Conservation (phyloP, 192 early-diverging fungal genomes). For the Obelidium mucronatum region DNA sequence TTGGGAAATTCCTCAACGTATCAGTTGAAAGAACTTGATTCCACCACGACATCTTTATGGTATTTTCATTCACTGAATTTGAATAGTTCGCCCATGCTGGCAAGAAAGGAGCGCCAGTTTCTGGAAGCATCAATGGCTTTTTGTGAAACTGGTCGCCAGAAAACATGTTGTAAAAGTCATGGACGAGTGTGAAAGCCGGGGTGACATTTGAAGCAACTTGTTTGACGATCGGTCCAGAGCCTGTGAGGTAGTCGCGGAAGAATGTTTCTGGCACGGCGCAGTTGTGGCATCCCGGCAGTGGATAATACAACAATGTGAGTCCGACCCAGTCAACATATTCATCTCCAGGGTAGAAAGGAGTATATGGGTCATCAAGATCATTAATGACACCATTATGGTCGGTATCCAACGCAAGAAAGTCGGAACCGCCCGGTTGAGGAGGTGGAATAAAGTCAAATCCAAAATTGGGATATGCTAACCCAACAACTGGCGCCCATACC, state of each 20-base stretch:
- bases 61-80: not conserved
- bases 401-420: conserved; percentile 42
- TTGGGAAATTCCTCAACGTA: conserved; percentile 42
- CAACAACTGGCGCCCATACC: conserved; percentile 58
- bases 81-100: not conserved
- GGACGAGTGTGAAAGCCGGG: conserved; percentile 1
- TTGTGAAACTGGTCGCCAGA: not conserved
- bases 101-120: conserved; percentile 36
- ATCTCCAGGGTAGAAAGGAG: conserved; percentile 45
- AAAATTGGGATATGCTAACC: conserved; percentile 46
- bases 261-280: not conserved
- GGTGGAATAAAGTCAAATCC: not conserved
- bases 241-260: conserved; percentile 21
- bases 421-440: not conserved
- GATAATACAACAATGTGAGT: conserved; percentile 10
- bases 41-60: not conserved
- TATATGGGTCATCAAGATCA: conserved; percentile 43
- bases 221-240: not conserved
- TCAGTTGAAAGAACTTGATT: conserved; percentile 13
- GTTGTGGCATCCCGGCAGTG: conserved; percentile 37
- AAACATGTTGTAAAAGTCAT: conserved; percentile 31
- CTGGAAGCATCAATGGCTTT: conserved; percentile 42
- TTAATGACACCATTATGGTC: conserved; percentile 39
- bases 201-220: not conserved
- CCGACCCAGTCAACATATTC: conserved; percentile 50